Conservation (phyloP, 2,329 filamentous ascomycete genomes). For the Magnaporthiopsis incrustans region DNA sequence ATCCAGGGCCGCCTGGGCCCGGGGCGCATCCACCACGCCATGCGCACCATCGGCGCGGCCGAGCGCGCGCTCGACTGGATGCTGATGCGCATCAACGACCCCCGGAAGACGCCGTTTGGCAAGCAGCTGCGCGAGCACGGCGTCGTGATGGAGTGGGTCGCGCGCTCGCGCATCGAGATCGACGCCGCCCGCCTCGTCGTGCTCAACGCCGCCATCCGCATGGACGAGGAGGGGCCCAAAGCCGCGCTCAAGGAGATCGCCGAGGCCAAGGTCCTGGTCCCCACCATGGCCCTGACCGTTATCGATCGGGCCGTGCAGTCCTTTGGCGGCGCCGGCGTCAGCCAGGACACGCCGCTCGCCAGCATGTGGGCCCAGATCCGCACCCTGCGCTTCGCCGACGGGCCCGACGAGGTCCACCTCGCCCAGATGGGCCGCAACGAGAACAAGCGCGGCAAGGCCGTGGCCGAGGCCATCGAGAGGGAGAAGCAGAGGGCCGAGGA, state of each 20-base stretch:
- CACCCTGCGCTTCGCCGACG: conserved; percentile 81
- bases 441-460: conserved; percentile 59
- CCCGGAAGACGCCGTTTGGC: conserved; percentile 83
- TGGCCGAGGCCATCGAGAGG: conserved; percentile 51
- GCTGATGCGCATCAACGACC: conserved; percentile 89
- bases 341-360: conserved; percentile 88
- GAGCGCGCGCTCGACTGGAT: conserved; percentile 93
- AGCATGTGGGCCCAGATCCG: conserved; percentile 73
- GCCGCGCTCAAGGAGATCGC: conserved; percentile 87
- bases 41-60: conserved; percentile 88
- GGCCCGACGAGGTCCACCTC: conserved; percentile 91
- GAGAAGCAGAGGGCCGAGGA: conserved; percentile 59
- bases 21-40: conserved; percentile 94
- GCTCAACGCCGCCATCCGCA: conserved; percentile 89
- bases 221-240: conserved; percentile 85
- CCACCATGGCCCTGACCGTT: conserved; percentile 71
- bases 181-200: conserved; percentile 85
- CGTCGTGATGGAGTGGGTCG: conserved; percentile 91
- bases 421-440: conserved; percentile 75
- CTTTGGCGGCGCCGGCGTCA: conserved; percentile 84
- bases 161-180: conserved; percentile 86
- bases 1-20: conserved; percentile 95
- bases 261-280: conserved; percentile 88
- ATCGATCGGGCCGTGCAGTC: conserved; percentile 93
- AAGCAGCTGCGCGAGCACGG: conserved; percentile 82